These are phyloP conservation scores for Termitomyces sp. DNA, from an alignment of 1,284 basidiomycete genomes.

Conservation along the genomic window DNA sequence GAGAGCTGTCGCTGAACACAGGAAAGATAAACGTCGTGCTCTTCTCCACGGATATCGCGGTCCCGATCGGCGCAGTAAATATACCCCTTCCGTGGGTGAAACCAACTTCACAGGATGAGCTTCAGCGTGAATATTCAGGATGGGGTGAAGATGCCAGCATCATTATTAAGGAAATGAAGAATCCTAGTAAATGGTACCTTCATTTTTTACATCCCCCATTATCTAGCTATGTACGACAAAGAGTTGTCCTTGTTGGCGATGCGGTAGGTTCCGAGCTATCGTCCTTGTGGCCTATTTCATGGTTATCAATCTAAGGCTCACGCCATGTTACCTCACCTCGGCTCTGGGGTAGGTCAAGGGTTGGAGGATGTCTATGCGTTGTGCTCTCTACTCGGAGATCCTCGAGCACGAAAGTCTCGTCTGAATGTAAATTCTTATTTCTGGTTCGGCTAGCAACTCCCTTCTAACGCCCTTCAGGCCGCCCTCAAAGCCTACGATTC, in stretches of 20 bases:
- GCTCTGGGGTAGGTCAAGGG: conserved; percentile 59
- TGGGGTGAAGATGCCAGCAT: conserved; percentile 44
- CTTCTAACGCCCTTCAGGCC: conserved; percentile 22
- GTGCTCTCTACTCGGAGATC: conserved; percentile 42
- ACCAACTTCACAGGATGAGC: conserved; percentile 35
- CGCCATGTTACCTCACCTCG: conserved; percentile 57
- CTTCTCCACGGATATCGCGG: conserved; percentile 38
- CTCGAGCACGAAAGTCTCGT: conserved; percentile 37
- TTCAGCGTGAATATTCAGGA: conserved; percentile 41
- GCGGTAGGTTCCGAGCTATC: conserved; percentile 33
- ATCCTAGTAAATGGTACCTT: conserved; percentile 55
- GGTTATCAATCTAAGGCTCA: conserved; percentile 37
- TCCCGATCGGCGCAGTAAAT: conserved; percentile 31
- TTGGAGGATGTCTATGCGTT: conserved; percentile 56
- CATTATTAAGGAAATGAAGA: conserved; percentile 42
- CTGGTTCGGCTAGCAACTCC: background rate
- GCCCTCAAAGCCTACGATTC: conserved; percentile 41
- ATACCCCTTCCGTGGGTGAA: conserved; percentile 44
- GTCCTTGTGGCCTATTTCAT: background rate
- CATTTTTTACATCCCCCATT: conserved; percentile 49
- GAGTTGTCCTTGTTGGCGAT: conserved; percentile 53
- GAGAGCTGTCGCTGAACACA: background rate
- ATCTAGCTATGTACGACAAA: conserved; percentile 38
- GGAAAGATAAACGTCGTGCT: conserved; percentile 51
- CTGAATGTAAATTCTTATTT: conserved; percentile 35